Evolutionary conservation across 352 stramenopile species (phyloP).

Genomic region (Globisporangium carolinianum): DNA sequence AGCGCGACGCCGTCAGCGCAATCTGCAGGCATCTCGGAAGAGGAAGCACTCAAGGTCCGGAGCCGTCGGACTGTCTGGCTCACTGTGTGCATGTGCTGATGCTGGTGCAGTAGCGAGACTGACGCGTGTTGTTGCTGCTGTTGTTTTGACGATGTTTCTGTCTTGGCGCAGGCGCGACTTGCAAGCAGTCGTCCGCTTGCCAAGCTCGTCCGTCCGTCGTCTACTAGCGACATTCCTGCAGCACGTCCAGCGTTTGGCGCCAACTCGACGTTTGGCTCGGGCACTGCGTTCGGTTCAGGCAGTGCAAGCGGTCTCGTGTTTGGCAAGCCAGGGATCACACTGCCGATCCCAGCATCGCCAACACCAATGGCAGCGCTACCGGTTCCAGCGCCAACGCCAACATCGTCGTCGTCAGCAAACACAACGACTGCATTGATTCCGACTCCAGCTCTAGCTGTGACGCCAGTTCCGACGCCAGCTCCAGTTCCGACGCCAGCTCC

Average conservation of each 20-base stretch:
- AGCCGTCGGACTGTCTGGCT: not conserved
- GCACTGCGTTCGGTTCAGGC: constrained; percentile 36
- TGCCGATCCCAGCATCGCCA: constrained; percentile 54
- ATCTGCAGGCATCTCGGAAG: not conserved
- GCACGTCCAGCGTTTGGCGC: not conserved
- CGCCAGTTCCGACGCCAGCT: not conserved
- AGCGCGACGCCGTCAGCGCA: constrained; percentile 1
- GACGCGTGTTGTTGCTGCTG: not conserved
- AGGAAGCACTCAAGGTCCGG: constrained; percentile 8
- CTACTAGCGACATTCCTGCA: no score
- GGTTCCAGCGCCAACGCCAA: not conserved
- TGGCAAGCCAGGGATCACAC: constrained; percentile 64
- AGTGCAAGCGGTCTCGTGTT: constrained; percentile 58
- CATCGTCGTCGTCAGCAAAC: not conserved
- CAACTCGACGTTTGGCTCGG: constrained; percentile 14
- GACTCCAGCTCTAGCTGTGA: not conserved
- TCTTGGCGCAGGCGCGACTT: constrained; percentile 2
- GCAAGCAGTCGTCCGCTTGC: constrained; percentile 23
- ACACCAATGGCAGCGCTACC: constrained; percentile 15
- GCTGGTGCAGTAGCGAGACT: not conserved
- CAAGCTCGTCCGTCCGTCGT: constrained; percentile 12
- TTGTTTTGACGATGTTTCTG: not conserved
- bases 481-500: not conserved
- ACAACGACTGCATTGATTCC: not conserved
- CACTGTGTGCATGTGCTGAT: not conserved